Evolutionary conservation across 441 rosid genomes (phyloP), one percentile per base, ranked within the genome.

Genomic region (Raphanus hybrid): DNA sequence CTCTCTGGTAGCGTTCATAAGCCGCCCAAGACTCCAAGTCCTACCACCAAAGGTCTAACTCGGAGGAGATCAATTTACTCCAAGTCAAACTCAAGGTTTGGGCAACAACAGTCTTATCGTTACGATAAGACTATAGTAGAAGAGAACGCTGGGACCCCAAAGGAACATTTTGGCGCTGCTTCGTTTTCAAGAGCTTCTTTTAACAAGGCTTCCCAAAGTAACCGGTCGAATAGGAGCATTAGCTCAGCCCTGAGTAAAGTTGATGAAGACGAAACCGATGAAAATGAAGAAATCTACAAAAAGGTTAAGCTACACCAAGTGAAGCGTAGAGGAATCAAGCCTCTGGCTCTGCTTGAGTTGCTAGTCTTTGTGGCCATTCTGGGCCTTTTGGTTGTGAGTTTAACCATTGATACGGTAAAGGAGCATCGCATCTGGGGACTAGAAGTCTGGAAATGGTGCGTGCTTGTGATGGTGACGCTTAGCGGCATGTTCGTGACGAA

Each of bases 31-130:
- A 12, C 61, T 73, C 91, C 93, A 7, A 48, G 78, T 26, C 79
- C 70, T 1, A 26, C 54, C 69, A 76, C n/a, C n/a, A 90, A 80
- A 52, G 79, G 83, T 57, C 76, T 87, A 23, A 15, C 39, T 14
- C 71, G 89, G 16, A 86, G 83, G 61, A 90, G 76, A 75, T 89
- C 94, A 7, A 78, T 82, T 66, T 86, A 82, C 83, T 90, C 92
- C 14, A 94, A 89, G 81, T 84, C 95, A n/a, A 94, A 90, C 75
- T 92, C 97, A 20, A 88, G 99, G 77, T 94, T 94, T 73, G 97
- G 86, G 18, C 93, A 89, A 43, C 96, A 86, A 68, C 11, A 6
- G 16, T 82, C 87, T 29, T 75, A 15, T 59, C 58, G 78, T 12
- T 29, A 76, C 54, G 88, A 90, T 86, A 61, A 78, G 10, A 18